These are phyloP conservation scores for Xylaria telfairii DNA, from an alignment of 495 filamentous ascomycete species.

Conservation along the genomic window DNA sequence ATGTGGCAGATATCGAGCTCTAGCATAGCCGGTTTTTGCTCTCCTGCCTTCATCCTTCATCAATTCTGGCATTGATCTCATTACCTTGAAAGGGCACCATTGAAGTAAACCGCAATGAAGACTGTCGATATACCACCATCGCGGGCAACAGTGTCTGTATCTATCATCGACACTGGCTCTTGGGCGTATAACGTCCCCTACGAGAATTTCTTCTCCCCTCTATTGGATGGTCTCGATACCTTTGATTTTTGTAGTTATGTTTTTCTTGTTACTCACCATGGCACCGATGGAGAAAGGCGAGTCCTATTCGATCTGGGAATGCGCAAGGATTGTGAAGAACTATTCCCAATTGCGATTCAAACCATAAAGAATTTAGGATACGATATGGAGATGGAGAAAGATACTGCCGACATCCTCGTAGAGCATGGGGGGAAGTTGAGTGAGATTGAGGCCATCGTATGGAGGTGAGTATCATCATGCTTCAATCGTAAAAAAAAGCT, in stretches of 20 bases:
- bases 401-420: background rate
- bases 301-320: background rate
- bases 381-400: background rate
- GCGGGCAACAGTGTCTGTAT: background rate
- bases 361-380: background rate
- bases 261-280: background rate
- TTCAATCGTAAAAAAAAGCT: no score
- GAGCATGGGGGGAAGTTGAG: no score
- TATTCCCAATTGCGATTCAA: background rate
- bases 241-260: background rate
- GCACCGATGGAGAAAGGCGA: background rate
- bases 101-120: no score
- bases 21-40: no score
- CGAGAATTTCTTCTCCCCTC: background rate
- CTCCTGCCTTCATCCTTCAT: no score
- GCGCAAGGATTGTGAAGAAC: background rate
- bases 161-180: background rate
- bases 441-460: no score
- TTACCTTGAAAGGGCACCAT: no score
- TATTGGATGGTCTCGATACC: background rate
- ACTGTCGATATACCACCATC: background rate
- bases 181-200: background rate
- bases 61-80: no score
- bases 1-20: no score
- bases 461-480: no score